Percentiles rank a stretch among this genome's conserved stretches.
phyloP scores from a whole-genome alignment of 2,329 filamentous ascomycete genomes.

The Bimuria novae-zelandiae region DNA sequence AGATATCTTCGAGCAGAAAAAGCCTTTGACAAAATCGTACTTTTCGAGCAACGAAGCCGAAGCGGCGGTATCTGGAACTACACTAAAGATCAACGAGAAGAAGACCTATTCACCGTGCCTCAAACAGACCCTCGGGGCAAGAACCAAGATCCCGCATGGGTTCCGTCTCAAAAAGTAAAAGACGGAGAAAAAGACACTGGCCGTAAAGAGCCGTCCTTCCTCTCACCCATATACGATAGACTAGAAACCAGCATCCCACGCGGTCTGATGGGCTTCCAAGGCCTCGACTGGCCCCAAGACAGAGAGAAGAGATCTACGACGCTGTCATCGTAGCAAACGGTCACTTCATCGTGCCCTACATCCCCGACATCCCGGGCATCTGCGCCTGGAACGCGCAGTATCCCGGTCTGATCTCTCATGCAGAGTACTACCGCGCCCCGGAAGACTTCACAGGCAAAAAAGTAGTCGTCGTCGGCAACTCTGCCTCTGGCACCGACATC shows the following conservation, averaged over 20 bases:
- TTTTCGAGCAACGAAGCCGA: conserved; percentile 80
- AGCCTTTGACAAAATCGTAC: conserved; percentile 69
- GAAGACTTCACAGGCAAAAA: conserved; percentile 67
- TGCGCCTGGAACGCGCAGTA: conserved; percentile 46
- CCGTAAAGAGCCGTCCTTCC: too few relatives aligned
- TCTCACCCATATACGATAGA: too few relatives aligned
- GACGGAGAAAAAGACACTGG: neutral
- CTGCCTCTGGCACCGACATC: conserved; percentile 84
- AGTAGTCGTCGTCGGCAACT: conserved; percentile 82
- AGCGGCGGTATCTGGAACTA: conserved; percentile 90
- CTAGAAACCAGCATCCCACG: too few relatives aligned
- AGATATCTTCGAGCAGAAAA: conserved; percentile 75
- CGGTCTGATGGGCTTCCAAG: too few relatives aligned
- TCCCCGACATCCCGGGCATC: conserved; percentile 50
- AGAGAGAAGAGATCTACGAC: conserved; percentile 57
- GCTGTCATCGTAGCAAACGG: conserved; percentile 55
- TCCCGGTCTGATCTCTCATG: conserved; percentile 54
- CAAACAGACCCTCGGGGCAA: conserved; percentile 67
- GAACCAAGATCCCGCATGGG: conserved; percentile 66
- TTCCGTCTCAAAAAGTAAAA: conserved; percentile 12
- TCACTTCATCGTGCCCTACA: conserved; percentile 53
- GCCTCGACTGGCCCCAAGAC: conserved; percentile 58
- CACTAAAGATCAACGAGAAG: conserved; percentile 55
- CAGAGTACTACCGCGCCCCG: conserved; percentile 77
- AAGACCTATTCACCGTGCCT: conserved; percentile 61